These are phyloP conservation scores for Omphalea diandra DNA, from an alignment of 441 rosid species.

Conservation along the genomic window DNA sequence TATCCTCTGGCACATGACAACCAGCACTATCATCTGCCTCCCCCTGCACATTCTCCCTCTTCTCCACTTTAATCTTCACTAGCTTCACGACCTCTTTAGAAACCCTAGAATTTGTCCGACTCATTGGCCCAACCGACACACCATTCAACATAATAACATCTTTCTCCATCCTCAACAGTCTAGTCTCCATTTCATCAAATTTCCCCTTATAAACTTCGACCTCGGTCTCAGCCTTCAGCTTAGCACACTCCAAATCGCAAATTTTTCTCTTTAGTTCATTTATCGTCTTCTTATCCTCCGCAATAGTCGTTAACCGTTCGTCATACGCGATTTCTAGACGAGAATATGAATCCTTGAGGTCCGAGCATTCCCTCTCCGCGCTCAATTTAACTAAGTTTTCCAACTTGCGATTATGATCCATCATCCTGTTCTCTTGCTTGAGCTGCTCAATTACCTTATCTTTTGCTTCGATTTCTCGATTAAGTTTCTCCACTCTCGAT, in stretches of 20 bases:
- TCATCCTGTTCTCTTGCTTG: neutral
- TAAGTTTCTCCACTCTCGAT: conserved; percentile 15
- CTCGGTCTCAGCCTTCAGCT: conserved; percentile 15
- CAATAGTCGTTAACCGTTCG: conserved; percentile 17
- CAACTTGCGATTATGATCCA: neutral
- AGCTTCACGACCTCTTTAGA: conserved; percentile 3
- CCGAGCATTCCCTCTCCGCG: conserved; percentile 5
- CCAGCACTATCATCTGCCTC: neutral
- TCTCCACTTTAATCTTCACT: conserved; percentile 1
- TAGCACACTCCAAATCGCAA: conserved; percentile 25
- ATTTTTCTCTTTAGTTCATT: conserved; percentile 19
- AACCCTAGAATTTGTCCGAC: neutral
- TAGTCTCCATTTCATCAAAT: conserved; percentile 19
- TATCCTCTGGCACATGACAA: neutral
- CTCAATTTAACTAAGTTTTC: conserved; percentile 15
- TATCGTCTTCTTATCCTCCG: neutral
- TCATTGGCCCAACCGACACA: neutral
- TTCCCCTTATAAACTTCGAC: conserved; percentile 16
- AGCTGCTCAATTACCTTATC: neutral
- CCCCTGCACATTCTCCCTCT: neutral
- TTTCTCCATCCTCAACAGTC: conserved; percentile 23
- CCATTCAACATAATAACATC: neutral
- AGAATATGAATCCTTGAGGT: no score
- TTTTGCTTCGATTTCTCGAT: conserved; percentile 10
- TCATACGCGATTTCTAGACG: no score